Evolutionary conservation across 1,284 basidiomycete genomes (phyloP).

Genomic region (Ustilago cynodontis): DNA sequence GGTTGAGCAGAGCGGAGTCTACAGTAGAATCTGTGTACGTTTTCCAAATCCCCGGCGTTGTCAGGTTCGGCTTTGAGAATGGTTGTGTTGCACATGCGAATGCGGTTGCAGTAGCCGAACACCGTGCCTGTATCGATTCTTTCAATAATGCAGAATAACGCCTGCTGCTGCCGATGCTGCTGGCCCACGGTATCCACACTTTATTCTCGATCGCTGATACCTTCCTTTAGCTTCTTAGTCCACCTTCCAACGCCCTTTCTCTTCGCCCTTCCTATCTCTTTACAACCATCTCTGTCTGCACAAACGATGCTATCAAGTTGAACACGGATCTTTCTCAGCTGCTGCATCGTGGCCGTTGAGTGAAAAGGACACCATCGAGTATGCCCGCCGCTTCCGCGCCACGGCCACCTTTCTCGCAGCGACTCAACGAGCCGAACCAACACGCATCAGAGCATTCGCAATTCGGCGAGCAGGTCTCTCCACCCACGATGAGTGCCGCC

Average conservation of each 20-base stretch:
- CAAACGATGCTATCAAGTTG: background rate
- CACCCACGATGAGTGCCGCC: conserved; percentile 32
- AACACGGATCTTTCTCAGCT: background rate
- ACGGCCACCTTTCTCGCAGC: conserved; percentile 27
- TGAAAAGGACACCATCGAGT: conserved; percentile 4
- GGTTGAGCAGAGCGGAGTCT: background rate
- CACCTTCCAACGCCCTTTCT: background rate
- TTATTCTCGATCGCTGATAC: background rate
- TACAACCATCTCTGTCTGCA: background rate
- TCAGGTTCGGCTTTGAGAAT: background rate
- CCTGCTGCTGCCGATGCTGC: background rate
- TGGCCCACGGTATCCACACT: conserved; percentile 7
- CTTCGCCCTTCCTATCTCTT: background rate
- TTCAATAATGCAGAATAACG: background rate
- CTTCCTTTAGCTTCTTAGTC: background rate
- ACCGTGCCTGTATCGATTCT: background rate
- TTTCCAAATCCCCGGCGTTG: background rate
- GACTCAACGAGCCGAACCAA: conserved; percentile 19
- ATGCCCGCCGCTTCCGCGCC: conserved; percentile 13
- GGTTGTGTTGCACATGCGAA: background rate
- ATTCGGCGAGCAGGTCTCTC: conserved; percentile 32
- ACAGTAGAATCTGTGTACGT: background rate
- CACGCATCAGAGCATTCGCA: conserved; percentile 11
- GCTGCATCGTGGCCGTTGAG: background rate
- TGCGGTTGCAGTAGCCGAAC: background rate